Percentiles rank a stretch among this genome's conserved stretches.
Evolutionary conservation across 208 protist species (phyloP).

Genomic region (Crithidia expoeki): DNA sequence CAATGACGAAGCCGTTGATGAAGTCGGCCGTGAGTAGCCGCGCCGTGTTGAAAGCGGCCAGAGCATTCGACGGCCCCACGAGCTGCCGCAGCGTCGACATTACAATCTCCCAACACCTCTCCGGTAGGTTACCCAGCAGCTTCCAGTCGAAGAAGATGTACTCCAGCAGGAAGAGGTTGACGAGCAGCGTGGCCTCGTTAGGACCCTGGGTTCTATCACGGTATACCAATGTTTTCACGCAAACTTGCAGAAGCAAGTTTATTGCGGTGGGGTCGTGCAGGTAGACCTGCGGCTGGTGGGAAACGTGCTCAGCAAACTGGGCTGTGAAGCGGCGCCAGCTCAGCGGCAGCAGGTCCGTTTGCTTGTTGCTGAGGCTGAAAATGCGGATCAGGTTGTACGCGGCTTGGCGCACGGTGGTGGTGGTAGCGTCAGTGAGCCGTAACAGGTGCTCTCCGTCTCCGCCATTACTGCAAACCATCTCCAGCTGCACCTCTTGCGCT

Average conservation of each 20-base stretch:
- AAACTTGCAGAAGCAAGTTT: constrained; percentile 28
- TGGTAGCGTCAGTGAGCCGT: not conserved
- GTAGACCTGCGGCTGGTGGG: constrained; percentile 37
- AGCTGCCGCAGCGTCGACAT: constrained; percentile 38
- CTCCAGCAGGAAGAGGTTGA: constrained; percentile 35
- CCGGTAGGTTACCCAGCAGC: constrained; percentile 40
- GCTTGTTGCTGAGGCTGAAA: constrained; percentile 35
- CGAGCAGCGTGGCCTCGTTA: constrained; percentile 15
- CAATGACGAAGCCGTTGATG: constrained; percentile 68
- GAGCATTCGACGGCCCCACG: constrained; percentile 40
- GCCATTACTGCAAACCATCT: not conserved
- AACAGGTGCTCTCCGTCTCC: not conserved
- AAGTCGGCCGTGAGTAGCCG: constrained; percentile 57
- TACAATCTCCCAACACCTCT: constrained; percentile 25
- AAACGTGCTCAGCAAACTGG: constrained; percentile 39
- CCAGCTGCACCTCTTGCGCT: not conserved
- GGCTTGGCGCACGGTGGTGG: constrained; percentile 13
- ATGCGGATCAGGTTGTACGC: constrained; percentile 36
- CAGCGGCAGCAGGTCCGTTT: constrained; percentile 34
- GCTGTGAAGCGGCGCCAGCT: constrained; percentile 46
- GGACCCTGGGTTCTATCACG: constrained; percentile 16
- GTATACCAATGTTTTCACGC: constrained; percentile 20
- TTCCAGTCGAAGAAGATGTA: constrained; percentile 72
- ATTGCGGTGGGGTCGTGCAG: constrained; percentile 30
- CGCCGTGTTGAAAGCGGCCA: constrained; percentile 49